phyloP scores from a whole-genome alignment of 495 filamentous ascomycete genomes.

The Penicillium cinerascens region DNA sequence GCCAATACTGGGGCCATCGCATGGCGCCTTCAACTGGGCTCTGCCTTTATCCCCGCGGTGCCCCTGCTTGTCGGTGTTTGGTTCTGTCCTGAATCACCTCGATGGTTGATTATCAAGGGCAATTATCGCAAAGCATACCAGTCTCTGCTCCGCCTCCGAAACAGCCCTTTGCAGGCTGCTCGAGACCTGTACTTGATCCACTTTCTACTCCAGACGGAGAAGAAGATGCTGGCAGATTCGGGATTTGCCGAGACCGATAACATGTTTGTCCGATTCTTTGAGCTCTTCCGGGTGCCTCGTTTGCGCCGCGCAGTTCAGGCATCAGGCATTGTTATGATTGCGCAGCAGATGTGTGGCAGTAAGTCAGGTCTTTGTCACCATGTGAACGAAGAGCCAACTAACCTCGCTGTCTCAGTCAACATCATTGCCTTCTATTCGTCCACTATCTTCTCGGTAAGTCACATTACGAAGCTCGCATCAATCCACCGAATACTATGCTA shows the following conservation, averaged over 20 bases:
- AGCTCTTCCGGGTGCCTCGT: constrained; percentile 57
- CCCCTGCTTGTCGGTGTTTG: constrained; percentile 63
- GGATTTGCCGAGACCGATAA: constrained; percentile 29
- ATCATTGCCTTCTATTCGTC: constrained; percentile 86
- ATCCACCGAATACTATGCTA: no score
- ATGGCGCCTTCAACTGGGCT: constrained; percentile 78
- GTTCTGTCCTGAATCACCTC: constrained; percentile 55
- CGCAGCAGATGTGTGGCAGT: constrained; percentile 83
- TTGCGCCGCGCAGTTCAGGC: constrained; percentile 55
- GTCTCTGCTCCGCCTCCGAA: constrained; percentile 59
- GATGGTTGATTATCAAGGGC: constrained; percentile 64
- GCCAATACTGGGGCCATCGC: constrained; percentile 50
- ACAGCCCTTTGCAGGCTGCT: constrained; percentile 65
- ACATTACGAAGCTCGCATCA: no score
- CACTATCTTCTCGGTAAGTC: constrained; percentile 41
- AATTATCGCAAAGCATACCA: constrained; percentile 59
- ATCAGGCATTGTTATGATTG: constrained; percentile 62
- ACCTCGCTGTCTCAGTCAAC: constrained; percentile 38
- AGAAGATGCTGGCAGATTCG: constrained; percentile 27
- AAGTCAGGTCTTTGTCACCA: constrained; percentile 10
- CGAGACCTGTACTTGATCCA: constrained; percentile 76
- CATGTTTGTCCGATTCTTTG: constrained; percentile 43
- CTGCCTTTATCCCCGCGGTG: constrained; percentile 73
- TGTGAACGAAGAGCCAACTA: not conserved
- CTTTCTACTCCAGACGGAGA: constrained; percentile 46